Percentiles rank a stretch among this genome's conserved stretches.
Conservation (phyloP, 768 basidiomycete genomes). For the Suillus discolor region DNA sequence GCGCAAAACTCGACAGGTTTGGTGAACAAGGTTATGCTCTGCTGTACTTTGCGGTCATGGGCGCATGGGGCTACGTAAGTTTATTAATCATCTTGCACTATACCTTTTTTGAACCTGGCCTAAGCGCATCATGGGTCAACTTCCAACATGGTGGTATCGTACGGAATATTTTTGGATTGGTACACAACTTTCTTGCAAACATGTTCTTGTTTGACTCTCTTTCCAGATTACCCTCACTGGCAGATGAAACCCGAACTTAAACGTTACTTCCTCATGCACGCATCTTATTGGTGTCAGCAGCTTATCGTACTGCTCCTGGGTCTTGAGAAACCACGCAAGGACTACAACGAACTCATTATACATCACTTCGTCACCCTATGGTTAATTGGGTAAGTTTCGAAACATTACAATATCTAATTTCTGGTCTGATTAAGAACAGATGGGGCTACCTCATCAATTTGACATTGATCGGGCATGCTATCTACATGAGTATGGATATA, state of each 20-base stretch:
- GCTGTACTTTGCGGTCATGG: conserved; percentile 74
- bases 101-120: not conserved
- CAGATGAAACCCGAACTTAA: conserved; percentile 86
- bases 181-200: conserved; percentile 24
- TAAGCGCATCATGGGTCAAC: conserved; percentile 79
- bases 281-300: conserved; percentile 94
- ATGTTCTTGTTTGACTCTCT: not conserved
- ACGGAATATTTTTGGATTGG: conserved; percentile 87
- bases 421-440: conserved; percentile 38
- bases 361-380: conserved; percentile 96
- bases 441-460: conserved; percentile 85
- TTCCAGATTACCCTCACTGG: conserved; percentile 84
- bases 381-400: conserved; percentile 74
- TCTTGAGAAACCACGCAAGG: conserved; percentile 94
- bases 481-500: conserved; percentile 97
- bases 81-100: not conserved
- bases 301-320: conserved; percentile 80
- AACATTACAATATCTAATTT: conserved; percentile 8
- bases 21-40: conserved; percentile 91
- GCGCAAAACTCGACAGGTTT: conserved; percentile 76
- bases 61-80: conserved; percentile 79
- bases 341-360: conserved; percentile 81
- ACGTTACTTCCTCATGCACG: conserved; percentile 91
- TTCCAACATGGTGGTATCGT: conserved; percentile 86
- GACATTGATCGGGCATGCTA: conserved; percentile 86